phyloP scores from a whole-genome alignment of 2,329 filamentous ascomycete genomes.

The Cryphonectria parasitica region DNA sequence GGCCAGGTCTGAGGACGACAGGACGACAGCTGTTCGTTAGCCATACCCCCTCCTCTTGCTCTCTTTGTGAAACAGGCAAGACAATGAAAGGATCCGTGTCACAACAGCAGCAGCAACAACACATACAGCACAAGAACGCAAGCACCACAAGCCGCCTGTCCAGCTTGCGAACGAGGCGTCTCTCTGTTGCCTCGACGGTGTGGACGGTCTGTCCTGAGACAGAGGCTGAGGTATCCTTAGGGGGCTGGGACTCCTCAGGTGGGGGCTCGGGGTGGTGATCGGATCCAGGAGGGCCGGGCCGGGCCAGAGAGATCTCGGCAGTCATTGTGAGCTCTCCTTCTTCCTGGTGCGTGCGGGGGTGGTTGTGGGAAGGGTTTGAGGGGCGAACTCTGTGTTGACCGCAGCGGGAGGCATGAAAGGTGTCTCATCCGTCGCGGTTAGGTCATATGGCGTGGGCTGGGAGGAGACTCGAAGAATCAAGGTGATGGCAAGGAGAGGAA shows the following conservation, averaged over 20 bases:
- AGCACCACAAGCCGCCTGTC: slow-evolving; percentile 40
- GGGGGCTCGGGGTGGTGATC: not conserved
- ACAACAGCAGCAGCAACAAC: not conserved
- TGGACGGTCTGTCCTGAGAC: slow-evolving; percentile 9
- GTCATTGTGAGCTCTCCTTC: slow-evolving; percentile 10
- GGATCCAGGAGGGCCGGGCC: not conserved
- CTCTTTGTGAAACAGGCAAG: not conserved
- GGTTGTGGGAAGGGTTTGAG: not conserved
- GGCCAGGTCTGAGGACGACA: slow-evolving; percentile 36
- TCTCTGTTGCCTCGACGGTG: slow-evolving; percentile 39
- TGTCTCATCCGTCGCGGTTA: not conserved
- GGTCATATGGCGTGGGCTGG: not conserved
- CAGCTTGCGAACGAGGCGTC: slow-evolving; percentile 41
- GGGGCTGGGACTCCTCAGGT: not conserved
- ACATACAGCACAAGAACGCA: slow-evolving; percentile 38
- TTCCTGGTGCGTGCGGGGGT: not conserved
- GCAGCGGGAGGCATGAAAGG: not conserved
- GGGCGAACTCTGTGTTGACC: not conserved
- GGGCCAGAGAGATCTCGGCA: slow-evolving; percentile 12
- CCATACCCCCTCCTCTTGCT: not conserved
- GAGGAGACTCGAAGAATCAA: not conserved
- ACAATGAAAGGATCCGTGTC: not conserved
- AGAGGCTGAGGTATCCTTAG: not conserved
- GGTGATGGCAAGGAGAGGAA: not conserved
- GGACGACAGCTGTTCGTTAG: not conserved